A percentile compares a stretch with the other conserved stretches of the same genome.
phyloP scores from a whole-genome alignment of 306 rosid genomes.

The Vicia villosa region DNA sequence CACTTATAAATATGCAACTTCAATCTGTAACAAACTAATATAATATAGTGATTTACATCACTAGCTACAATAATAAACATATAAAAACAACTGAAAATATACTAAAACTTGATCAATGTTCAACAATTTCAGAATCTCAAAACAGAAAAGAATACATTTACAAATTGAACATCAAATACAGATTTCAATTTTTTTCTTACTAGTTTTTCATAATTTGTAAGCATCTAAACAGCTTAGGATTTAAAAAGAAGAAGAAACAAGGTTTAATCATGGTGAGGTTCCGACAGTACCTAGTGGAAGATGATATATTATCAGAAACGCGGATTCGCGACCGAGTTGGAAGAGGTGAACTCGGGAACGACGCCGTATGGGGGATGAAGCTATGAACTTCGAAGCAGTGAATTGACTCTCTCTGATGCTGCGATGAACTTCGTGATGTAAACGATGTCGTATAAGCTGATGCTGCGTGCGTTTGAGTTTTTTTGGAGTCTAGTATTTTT shows the following conservation, averaged over 20 bases:
- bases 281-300: constrained; percentile 52
- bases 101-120: too few species aligned
- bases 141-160: constrained; percentile 9
- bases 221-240: not conserved
- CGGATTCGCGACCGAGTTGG: not conserved
- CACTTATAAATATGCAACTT: not conserved
- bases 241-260: not conserved
- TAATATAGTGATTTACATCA: not conserved
- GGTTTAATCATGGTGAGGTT: not conserved
- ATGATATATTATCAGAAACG: constrained; percentile 41
- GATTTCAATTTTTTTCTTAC: not conserved
- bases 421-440: too few species aligned
- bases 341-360: not conserved
- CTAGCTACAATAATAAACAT: not conserved
- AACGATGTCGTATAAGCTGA: not conserved
- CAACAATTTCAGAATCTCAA: not conserved
- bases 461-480: too few species aligned
- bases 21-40: not conserved
- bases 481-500: too few species aligned
- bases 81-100: too few species aligned
- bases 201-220: not conserved
- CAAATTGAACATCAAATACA: constrained; percentile 6
- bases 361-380: constrained; percentile 17
- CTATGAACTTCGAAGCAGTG: not conserved
- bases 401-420: constrained; percentile 1